These are phyloP conservation scores for Theobroma grandiflorum DNA, from an alignment of 441 rosid genomes.

Conservation along the genomic window DNA sequence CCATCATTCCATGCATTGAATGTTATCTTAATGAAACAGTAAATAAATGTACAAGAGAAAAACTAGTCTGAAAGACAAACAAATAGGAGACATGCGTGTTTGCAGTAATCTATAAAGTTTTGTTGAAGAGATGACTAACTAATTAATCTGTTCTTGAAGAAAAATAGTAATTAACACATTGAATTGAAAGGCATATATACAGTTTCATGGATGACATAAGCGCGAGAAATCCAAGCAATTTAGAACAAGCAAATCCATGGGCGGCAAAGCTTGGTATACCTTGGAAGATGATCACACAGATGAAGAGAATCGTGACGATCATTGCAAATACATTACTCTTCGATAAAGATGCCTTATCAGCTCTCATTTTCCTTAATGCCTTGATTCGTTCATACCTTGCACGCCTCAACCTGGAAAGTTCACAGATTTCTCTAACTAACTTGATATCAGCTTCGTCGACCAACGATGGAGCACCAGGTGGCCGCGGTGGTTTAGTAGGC, in stretches of 20 bases:
- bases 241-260: not conserved
- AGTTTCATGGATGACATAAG: no score
- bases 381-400: slow-evolving; percentile 33
- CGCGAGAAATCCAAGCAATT: not conserved
- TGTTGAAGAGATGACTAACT: not conserved
- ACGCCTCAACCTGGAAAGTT: slow-evolving; percentile 33
- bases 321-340: slow-evolving; percentile 29
- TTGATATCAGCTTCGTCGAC: slow-evolving; percentile 30
- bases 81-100: not conserved
- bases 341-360: slow-evolving; percentile 32
- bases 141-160: no score
- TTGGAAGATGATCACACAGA: slow-evolving; percentile 42
- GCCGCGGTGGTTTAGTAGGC: slow-evolving; percentile 45
- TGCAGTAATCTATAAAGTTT: not conserved
- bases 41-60: no score
- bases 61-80: not conserved
- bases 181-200: no score
- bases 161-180: no score
- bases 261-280: slow-evolving; percentile 27
- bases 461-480: slow-evolving; percentile 32
- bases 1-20: no score
- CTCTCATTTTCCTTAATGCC: slow-evolving; percentile 39
- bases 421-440: slow-evolving; percentile 40
- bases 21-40: no score
- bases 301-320: slow-evolving; percentile 41